Evolutionary conservation across 352 stramenopile genomes (phyloP).

Genomic region (Albugo laibachii): DNA sequence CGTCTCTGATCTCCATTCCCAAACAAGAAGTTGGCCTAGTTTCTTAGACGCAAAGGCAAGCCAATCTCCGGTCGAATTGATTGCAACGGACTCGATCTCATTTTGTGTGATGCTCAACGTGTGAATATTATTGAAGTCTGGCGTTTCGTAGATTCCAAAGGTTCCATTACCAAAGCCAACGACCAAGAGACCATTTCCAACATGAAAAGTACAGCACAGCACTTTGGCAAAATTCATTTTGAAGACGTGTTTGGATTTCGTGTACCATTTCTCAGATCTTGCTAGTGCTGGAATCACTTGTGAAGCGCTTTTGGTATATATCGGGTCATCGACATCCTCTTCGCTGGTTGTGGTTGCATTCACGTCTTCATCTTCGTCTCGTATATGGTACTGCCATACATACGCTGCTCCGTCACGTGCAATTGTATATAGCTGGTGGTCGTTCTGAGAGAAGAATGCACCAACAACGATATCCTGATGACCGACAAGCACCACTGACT

Average conservation of each 20-base stretch:
- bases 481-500: slow-evolving; percentile 72
- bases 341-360: slow-evolving; percentile 14
- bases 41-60: slow-evolving; percentile 93
- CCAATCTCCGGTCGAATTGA: slow-evolving; percentile 95
- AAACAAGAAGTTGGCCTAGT: slow-evolving; percentile 97
- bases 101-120: slow-evolving; percentile 86
- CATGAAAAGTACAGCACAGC: slow-evolving; percentile 80
- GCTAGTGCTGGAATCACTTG: slow-evolving; percentile 35
- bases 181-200: slow-evolving; percentile 72
- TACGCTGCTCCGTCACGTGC: slow-evolving; percentile 73
- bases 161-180: slow-evolving; percentile 94
- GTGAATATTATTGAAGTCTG: slow-evolving; percentile 91
- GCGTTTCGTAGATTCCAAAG: slow-evolving; percentile 96
- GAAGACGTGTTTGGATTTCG: slow-evolving; percentile 70
- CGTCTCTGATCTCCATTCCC: slow-evolving; percentile 98
- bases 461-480: slow-evolving; percentile 75
- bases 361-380: slow-evolving; percentile 18
- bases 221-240: slow-evolving; percentile 84
- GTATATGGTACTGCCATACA: slow-evolving; percentile 53
- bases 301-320: slow-evolving; percentile 13
- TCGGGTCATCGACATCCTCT: slow-evolving; percentile 10
- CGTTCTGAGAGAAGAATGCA: slow-evolving; percentile 71
- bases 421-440: slow-evolving; percentile 71
- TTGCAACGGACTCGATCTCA: slow-evolving; percentile 80
- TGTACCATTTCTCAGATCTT: slow-evolving; percentile 65